Evolutionary conservation across 495 filamentous ascomycete genomes (phyloP), one percentile per base, ranked within the genome.

Genomic region (Xanthoparmelia taractica): DNA sequence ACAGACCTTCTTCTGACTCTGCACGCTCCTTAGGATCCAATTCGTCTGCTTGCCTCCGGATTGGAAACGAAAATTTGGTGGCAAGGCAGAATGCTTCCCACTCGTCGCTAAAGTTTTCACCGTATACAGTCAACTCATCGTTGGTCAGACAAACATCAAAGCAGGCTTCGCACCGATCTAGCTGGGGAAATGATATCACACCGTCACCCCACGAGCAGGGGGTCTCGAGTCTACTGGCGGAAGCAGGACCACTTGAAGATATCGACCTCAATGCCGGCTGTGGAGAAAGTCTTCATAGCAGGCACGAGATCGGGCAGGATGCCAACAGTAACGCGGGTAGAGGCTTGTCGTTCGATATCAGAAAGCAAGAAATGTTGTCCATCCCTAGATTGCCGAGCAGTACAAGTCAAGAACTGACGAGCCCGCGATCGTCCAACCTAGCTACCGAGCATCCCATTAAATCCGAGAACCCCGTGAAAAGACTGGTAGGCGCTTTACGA

Each of bases 401-500:
- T 23, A 13, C 36, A 57, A 36, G 47, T 27, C 31, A 18, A 54
- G 29, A 38, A 25, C 41, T 38, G 17, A 37, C 20, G n/a, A 23
- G 23, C 10, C 37, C 36, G 48, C 23, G 47, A 59, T 23, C 52
- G 4, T 23, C 27, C 38, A 13, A 31, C 38, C 40, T 23, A 36
- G 17, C 23, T n/a, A 40, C 40, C 8, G 27, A 57, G n/a, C 37
- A 34, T 34, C 5, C 37, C 5, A 18, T 45, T 2, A 63, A 57
- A 34, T 40, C 20, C 5, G 25, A 41, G 6, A 52, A 70, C 54
- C 72, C 79, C 7, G 82, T 86, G 67, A 76, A 73, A 54, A 78
- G 75, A 70, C 85, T 84, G 80, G 75, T 86, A 61, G 77, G 79
- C 50, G 82, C 77, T 43, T 76, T 87, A 58, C 75, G 78, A 47